Evolutionary conservation across 495 filamentous ascomycete genomes (phyloP).

Genomic region (Podospora bellae-mahoneyi): DNA sequence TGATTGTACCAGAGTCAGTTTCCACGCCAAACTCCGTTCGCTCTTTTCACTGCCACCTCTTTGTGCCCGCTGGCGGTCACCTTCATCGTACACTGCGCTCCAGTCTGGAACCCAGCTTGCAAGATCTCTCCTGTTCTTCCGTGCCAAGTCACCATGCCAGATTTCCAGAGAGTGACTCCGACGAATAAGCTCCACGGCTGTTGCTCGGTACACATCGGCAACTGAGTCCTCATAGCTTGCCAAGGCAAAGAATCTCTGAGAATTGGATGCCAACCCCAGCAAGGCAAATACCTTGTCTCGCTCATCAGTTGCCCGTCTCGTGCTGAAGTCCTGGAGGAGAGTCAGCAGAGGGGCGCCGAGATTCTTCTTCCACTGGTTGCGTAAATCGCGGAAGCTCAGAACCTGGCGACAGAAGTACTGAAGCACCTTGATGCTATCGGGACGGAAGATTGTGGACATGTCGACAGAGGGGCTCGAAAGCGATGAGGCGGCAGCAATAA

Average conservation of each 20-base stretch:
- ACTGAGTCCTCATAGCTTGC: not conserved
- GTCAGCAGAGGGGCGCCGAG: slow-evolving; percentile 4
- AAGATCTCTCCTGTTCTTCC: slow-evolving; percentile 8
- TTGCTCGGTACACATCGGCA: not conserved
- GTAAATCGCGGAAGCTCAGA: slow-evolving; percentile 1
- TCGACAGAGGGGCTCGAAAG: not conserved
- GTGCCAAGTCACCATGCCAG: slow-evolving; percentile 9
- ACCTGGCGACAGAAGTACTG: slow-evolving; percentile 5
- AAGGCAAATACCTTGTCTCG: slow-evolving; percentile 12
- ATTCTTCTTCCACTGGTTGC: not conserved
- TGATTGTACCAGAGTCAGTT: not conserved
- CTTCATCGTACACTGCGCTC: slow-evolving; percentile 1
- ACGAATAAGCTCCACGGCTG: not conserved
- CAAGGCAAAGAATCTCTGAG: not conserved
- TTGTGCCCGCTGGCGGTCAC: slow-evolving; percentile 1
- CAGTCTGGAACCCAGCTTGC: slow-evolving; percentile 11
- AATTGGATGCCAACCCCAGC: not conserved
- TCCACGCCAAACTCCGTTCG: not conserved
- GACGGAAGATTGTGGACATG: not conserved
- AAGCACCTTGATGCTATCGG: slow-evolving; percentile 11
- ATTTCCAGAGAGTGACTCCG: not conserved
- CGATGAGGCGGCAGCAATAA: slow-evolving; percentile 3
- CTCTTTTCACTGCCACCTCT: not conserved
- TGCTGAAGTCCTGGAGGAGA: slow-evolving; percentile 10
- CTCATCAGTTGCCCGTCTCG: slow-evolving; percentile 11